A percentile compares a stretch with the other conserved stretches of the same genome.
Conservation (phyloP, 2,329 filamentous ascomycete species). For the Calonectria pteridis region DNA sequence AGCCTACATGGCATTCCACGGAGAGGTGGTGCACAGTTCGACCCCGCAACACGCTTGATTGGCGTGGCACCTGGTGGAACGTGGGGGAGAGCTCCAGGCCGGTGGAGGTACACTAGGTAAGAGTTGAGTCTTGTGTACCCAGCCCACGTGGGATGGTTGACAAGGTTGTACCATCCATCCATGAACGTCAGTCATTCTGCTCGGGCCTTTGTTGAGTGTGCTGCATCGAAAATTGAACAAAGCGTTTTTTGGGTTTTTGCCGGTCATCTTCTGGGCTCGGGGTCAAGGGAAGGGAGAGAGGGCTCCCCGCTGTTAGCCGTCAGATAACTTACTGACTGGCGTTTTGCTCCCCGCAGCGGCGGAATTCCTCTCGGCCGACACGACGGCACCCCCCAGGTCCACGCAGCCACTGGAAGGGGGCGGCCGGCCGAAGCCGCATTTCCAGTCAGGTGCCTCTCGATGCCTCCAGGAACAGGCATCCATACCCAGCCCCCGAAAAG, state of each 20-base stretch:
- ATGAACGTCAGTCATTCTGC: background rate
- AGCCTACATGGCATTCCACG: conserved; percentile 1
- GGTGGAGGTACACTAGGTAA: conserved; percentile 10
- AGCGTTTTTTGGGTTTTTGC: background rate
- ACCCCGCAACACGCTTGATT: conserved; percentile 26
- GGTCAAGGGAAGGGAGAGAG: background rate
- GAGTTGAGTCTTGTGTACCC: conserved; percentile 19
- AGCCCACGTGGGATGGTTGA: conserved; percentile 20
- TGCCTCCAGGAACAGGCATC: conserved; percentile 38
- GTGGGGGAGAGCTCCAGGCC: conserved; percentile 19
- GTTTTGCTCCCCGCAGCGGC: conserved; percentile 15
- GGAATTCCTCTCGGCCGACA: conserved; percentile 41
- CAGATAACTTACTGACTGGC: background rate
- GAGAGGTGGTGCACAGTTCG: background rate
- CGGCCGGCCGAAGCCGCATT: conserved; percentile 32
- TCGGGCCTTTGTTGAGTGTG: background rate
- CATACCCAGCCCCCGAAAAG: conserved; percentile 28
- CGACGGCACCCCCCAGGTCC: conserved; percentile 6
- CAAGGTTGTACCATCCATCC: background rate
- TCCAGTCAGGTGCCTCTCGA: conserved; percentile 39
- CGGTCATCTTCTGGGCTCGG: background rate
- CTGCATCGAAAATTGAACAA: background rate
- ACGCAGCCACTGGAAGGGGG: conserved; percentile 18
- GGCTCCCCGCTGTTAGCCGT: conserved; percentile 19
- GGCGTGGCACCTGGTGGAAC: conserved; percentile 13